phyloP scores from a whole-genome alignment of 352 stramenopile genomes.

The Pythium monospermum region DNA sequence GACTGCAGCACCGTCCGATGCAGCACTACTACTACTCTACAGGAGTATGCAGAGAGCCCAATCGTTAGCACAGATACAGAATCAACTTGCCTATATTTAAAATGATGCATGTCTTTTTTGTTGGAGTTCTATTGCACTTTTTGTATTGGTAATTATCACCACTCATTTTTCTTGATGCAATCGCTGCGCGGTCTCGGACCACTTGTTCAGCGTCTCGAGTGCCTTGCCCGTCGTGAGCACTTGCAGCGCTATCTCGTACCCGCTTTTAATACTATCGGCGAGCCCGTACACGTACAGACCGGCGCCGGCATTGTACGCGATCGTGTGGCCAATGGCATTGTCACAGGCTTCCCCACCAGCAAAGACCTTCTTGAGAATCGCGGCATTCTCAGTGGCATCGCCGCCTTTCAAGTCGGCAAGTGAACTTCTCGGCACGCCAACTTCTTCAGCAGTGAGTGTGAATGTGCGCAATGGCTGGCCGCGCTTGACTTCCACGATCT shows the following conservation, averaged over 20 bases:
- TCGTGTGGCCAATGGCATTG: conserved; percentile 95
- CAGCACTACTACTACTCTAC: too few species aligned
- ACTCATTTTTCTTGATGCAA: conserved; percentile 28
- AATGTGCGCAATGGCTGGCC: conserved; percentile 42
- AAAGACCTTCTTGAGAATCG: conserved; percentile 87
- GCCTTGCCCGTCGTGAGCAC: conserved; percentile 65
- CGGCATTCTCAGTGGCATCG: conserved; percentile 93
- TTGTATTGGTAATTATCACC: too few species aligned
- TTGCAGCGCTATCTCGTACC: conserved; percentile 78
- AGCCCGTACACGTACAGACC: conserved; percentile 97
- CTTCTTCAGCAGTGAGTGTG: conserved; percentile 41
- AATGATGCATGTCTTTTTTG: too few species aligned
- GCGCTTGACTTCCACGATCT: conserved; percentile 75
- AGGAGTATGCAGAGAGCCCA: too few species aligned
- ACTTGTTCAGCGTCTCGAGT: conserved; percentile 60
- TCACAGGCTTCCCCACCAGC: conserved; percentile 82
- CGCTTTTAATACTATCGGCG: conserved; percentile 81
- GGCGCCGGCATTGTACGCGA: conserved; percentile 97
- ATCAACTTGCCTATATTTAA: too few species aligned
- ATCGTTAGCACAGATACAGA: too few species aligned
- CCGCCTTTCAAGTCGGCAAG: conserved; percentile 95
- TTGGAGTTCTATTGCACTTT: too few species aligned
- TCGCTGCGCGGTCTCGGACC: conserved; percentile 46
- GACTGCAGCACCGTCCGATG: too few species aligned
- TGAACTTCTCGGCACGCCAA: conserved; percentile 90